Evolutionary conservation across 1,139 yeast genomes (phyloP).

Genomic region (Debaryomyces singareniensis): DNA sequence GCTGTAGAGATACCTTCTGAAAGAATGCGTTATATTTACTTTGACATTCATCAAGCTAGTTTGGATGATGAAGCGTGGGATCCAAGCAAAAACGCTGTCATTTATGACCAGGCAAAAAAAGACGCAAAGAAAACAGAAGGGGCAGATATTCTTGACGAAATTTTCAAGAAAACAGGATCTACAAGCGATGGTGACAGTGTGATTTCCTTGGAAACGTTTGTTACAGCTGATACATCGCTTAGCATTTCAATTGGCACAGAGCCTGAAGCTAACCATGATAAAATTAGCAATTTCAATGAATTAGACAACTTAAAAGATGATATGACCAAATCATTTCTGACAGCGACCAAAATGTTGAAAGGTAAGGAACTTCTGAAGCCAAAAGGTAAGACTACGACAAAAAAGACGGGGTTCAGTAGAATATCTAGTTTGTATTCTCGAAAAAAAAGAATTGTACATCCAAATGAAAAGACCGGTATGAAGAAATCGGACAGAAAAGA

Average conservation of each 20-base stretch:
- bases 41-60: slow-evolving; percentile 17
- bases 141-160: no score
- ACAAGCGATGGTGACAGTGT: slow-evolving; percentile 17
- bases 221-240: slow-evolving; percentile 31
- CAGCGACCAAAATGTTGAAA: no score
- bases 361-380: no score
- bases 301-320: neutral
- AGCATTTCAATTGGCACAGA: slow-evolving; percentile 5
- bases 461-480: no score
- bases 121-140: neutral
- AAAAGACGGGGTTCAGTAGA: neutral
- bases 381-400: neutral
- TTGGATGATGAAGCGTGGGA: slow-evolving; percentile 11
- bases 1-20: slow-evolving; percentile 21
- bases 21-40: slow-evolving; percentile 15
- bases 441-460: slow-evolving; percentile 1
- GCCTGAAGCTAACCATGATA: neutral
- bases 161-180: slow-evolving; percentile 6
- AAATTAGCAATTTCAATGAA: neutral
- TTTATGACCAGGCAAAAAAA: slow-evolving; percentile 13
- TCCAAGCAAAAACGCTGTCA: no score
- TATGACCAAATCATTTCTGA: neutral
- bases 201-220: slow-evolving; percentile 28
- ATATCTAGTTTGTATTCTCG: neutral
- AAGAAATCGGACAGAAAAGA: no score